Conservation (phyloP, 1,284 basidiomycete species). For the Ceratobasidium sp. region DNA sequence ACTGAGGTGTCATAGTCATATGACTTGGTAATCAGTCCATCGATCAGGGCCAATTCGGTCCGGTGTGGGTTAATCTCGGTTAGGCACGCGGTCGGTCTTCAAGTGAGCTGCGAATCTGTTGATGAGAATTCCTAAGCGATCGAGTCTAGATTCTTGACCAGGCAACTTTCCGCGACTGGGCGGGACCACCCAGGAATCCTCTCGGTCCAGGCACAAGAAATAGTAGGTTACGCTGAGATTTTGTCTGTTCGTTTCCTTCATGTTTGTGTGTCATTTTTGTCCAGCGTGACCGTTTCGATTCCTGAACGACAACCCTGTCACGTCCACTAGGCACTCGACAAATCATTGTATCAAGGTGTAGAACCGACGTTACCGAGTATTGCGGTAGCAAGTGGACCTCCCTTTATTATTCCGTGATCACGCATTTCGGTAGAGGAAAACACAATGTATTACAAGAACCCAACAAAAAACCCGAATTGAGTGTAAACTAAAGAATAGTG, state of each 20-base stretch:
- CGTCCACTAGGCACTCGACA: background rate
- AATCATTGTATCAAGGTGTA: background rate
- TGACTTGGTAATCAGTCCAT: conserved; percentile 12
- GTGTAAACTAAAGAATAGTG: too few species aligned
- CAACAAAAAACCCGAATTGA: too few species aligned
- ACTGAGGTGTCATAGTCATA: background rate
- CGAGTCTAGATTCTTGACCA: background rate
- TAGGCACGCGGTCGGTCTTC: background rate
- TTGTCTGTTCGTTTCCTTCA: background rate
- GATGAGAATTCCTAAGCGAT: background rate
- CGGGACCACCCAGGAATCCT: background rate
- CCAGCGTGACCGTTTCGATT: too few species aligned
- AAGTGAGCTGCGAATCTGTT: background rate
- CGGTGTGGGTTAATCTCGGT: conserved; percentile 6
- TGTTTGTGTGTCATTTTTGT: background rate
- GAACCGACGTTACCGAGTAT: too few species aligned
- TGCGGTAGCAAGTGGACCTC: too few species aligned
- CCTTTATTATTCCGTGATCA: too few species aligned
- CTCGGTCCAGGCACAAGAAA: background rate
- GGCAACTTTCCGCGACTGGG: background rate
- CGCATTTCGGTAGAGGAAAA: too few species aligned
- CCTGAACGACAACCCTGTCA: background rate
- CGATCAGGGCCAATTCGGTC: background rate
- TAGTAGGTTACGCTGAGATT: background rate
- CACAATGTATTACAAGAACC: too few species aligned